Evolutionary conservation across 2,329 filamentous ascomycete genomes (phyloP), one percentile per base, ranked within the genome.

Genomic region (Aspergillus awamori): DNA sequence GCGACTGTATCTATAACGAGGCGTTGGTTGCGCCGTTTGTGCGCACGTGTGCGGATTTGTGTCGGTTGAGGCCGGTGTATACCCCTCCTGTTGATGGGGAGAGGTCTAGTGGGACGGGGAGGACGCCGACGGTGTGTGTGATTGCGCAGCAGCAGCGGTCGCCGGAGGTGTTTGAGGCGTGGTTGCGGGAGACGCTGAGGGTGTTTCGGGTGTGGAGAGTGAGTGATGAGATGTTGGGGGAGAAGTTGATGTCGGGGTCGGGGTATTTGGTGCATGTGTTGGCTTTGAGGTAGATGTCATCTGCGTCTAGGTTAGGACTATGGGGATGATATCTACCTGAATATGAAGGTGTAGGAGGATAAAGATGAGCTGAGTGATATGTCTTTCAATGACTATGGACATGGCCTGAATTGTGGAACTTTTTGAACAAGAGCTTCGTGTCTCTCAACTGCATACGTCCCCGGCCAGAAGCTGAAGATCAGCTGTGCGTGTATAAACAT

Each of bases 1-100:
- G 92, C 72, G 95, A 99, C 76, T 97, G 93, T 76, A 89, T 99
- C 67, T 99, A 96, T 81, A 99, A 98, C 77, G 91, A 97, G 66
- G 86, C 90, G 2, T 84, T 98, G 3, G 86, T 98, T 24, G 80
- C 85, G 47, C 92, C 93, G 0, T 86, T 98, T 53, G 90, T 95
- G n/a, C 85, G 89, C 69, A 90, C 92, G 0, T 96, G 91, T 73
- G 86, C 82, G 5, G 90, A 96, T 64, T 83, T 88, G 24, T 96
- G 92, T 75, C 79, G 79, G 8, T 76, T 94, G 15, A 81, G 88
- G 36, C 72, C 74, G 13, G 59, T 61, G 0, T 73, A 70, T 38
- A 39, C 63, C 0, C 20, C 20, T 3, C 4, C 60, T 33, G 20
- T 22, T 11, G 33, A 20, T 36, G 22, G 4, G 38, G 8, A 7